Percentiles rank a stretch among this genome's conserved stretches.
These are phyloP conservation scores for Auriscalpium vulgare DNA, from an alignment of 768 basidiomycete species.

Conservation along the genomic window DNA sequence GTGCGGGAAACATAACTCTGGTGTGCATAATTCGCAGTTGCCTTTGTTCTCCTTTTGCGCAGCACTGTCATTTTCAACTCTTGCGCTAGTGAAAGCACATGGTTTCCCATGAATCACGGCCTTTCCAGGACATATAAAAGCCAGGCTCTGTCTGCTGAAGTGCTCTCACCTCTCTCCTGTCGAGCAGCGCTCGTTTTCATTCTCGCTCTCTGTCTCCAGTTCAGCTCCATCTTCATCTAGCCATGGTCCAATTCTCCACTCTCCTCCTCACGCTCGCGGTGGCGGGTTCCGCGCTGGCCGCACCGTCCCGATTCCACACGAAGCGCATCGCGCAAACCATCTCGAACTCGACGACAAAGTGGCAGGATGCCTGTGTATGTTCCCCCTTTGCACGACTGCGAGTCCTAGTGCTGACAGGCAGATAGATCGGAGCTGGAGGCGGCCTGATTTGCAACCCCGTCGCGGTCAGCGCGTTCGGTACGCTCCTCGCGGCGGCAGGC, in stretches of 20 bases:
- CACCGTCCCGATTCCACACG: conserved; percentile 22
- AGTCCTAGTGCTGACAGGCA: neutral
- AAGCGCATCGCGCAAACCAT: conserved; percentile 44
- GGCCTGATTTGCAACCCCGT: conserved; percentile 46
- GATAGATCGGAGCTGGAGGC: conserved; percentile 47
- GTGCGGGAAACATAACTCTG: too few species aligned
- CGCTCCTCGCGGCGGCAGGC: conserved; percentile 46
- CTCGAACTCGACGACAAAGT: conserved; percentile 30
- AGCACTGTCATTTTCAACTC: too few species aligned
- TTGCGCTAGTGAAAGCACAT: too few species aligned
- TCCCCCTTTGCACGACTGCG: neutral
- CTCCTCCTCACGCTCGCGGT: conserved; percentile 24
- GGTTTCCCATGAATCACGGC: too few species aligned
- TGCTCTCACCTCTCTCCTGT: too few species aligned
- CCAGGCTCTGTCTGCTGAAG: too few species aligned
- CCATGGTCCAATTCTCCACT: conserved; percentile 27
- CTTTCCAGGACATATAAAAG: too few species aligned
- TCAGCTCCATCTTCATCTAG: neutral
- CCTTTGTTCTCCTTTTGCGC: too few species aligned
- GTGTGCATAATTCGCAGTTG: too few species aligned
- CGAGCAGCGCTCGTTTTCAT: too few species aligned
- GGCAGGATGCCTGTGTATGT: conserved; percentile 43
- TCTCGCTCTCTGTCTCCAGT: too few species aligned
- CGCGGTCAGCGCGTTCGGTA: conserved; percentile 45
- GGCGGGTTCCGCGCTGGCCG: conserved; percentile 23